Conservation (phyloP, 108 stramenopile species). For the Pseudonitzschia delicatissima region DNA sequence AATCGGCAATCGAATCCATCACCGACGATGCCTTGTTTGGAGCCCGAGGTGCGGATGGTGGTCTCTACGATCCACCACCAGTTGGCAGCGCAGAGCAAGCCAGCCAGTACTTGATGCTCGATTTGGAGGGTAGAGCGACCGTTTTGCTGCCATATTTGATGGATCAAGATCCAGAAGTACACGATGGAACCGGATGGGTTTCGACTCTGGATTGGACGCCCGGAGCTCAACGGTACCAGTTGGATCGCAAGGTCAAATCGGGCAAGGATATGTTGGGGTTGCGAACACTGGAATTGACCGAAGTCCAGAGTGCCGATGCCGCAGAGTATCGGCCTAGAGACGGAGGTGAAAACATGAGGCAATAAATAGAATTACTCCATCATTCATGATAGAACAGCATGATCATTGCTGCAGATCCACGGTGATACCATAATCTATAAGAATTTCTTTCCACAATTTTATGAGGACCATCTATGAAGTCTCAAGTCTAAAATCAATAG, state of each 20-base stretch:
- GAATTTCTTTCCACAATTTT: too few relatives aligned
- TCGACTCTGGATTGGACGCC: conserved; percentile 87
- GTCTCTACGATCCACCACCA: conserved; percentile 86
- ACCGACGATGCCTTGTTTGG: conserved; percentile 60
- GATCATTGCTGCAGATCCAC: too few relatives aligned
- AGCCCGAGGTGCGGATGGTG: conserved; percentile 72
- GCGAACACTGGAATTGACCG: conserved; percentile 79
- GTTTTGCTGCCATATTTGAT: conserved; percentile 68
- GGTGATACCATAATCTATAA: too few relatives aligned
- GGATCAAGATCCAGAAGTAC: conserved; percentile 57
- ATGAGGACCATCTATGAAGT: too few relatives aligned
- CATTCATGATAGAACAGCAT: too few relatives aligned
- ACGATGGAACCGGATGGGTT: conserved; percentile 61
- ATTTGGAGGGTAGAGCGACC: conserved; percentile 83
- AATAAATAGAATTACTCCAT: conserved; percentile 14
- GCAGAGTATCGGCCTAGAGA: conserved; percentile 78
- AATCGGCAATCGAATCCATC: conserved; percentile 26
- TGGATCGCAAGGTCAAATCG: conserved; percentile 73
- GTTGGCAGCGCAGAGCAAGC: conserved; percentile 68
- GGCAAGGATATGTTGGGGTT: conserved; percentile 65
- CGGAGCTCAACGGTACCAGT: conserved; percentile 76
- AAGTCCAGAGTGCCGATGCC: conserved; percentile 73
- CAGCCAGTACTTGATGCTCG: conserved; percentile 64
- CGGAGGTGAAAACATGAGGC: conserved; percentile 48
- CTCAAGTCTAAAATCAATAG: too few relatives aligned